These are phyloP conservation scores for Bipolaris victoriae DNA, from an alignment of 2,329 filamentous ascomycete genomes.

Conservation along the genomic window DNA sequence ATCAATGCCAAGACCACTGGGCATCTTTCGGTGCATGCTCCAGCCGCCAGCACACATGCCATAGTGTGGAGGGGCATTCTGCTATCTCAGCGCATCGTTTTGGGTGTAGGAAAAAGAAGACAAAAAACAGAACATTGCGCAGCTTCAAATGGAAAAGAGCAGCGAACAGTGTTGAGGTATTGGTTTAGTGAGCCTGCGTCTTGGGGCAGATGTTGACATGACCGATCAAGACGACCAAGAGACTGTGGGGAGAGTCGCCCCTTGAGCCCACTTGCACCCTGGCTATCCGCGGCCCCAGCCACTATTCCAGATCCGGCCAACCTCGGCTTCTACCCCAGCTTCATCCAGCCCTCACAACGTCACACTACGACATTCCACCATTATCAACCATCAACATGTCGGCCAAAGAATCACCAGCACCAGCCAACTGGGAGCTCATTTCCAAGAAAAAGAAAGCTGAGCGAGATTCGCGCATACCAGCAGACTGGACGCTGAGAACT, in stretches of 20 bases:
- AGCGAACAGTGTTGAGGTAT: not conserved
- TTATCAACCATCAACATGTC: slow-evolving; percentile 21
- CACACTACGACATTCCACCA: not conserved
- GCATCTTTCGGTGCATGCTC: not conserved
- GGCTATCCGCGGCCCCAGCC: slow-evolving; percentile 15
- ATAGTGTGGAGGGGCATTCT: not conserved
- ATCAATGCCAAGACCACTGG: too few species aligned
- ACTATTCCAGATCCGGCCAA: slow-evolving; percentile 16
- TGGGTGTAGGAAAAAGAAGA: not conserved
- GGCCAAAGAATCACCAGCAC: slow-evolving; percentile 11
- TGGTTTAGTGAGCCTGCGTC: too few species aligned
- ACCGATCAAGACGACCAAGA: not conserved
- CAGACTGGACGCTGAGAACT: slow-evolving; percentile 51
- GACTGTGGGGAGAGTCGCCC: not conserved
- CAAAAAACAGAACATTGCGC: not conserved
- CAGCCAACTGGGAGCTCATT: slow-evolving; percentile 49
- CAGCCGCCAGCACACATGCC: not conserved
- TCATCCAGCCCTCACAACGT: slow-evolving; percentile 7
- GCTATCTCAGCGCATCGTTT: not conserved
- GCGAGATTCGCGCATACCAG: slow-evolving; percentile 51
- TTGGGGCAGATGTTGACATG: too few species aligned
- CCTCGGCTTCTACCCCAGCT: slow-evolving; percentile 20
- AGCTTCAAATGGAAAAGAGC: not conserved
- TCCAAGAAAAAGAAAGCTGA: slow-evolving; percentile 53
- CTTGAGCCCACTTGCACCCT: not conserved